Evolutionary conservation across 768 basidiomycete genomes (phyloP).

Genomic region (Symmetrospora coprosmae): DNA sequence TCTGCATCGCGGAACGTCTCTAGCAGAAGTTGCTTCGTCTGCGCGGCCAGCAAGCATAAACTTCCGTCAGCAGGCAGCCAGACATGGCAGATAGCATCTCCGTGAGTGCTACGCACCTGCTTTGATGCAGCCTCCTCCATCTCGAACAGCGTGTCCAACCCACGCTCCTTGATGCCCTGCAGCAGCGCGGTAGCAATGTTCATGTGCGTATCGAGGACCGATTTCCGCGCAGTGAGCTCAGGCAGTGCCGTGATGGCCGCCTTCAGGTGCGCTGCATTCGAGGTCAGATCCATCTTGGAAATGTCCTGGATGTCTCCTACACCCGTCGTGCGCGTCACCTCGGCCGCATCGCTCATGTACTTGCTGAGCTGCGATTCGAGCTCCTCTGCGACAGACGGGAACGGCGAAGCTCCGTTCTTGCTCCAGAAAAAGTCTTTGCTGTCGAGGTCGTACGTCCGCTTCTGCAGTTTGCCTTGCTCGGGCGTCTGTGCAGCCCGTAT

Average conservation of each 20-base stretch:
- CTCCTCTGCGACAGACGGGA: constrained; percentile 96
- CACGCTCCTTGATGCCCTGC: constrained; percentile 86
- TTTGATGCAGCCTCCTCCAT: constrained; percentile 80
- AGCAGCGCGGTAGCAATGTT: constrained; percentile 91
- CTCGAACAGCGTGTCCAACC: constrained; percentile 92
- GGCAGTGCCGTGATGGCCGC: constrained; percentile 94
- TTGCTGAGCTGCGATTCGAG: constrained; percentile 81
- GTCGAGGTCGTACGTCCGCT: constrained; percentile 81
- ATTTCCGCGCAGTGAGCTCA: constrained; percentile 89
- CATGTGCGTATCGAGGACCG: constrained; percentile 95
- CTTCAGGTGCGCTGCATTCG: constrained; percentile 86
- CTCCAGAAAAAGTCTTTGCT: constrained; percentile 99
- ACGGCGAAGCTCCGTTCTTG: constrained; percentile 85
- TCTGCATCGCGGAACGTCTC: constrained; percentile 65
- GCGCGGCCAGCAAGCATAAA: neutral
- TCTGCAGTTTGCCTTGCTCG: constrained; percentile 46
- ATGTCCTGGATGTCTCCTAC: constrained; percentile 93
- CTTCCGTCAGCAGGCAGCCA: too few species aligned
- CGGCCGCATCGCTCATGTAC: constrained; percentile 84
- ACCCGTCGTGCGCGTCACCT: constrained; percentile 88
- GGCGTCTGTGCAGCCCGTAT: constrained; percentile 38
- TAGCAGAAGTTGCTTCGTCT: constrained; percentile 67
- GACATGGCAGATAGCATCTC: neutral
- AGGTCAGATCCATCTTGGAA: constrained; percentile 82
- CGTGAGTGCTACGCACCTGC: constrained; percentile 45